Base-by-base conservation (phyloP, 2,329 filamentous ascomycete species). In the Rhinocladiella mackenziei region DNA sequence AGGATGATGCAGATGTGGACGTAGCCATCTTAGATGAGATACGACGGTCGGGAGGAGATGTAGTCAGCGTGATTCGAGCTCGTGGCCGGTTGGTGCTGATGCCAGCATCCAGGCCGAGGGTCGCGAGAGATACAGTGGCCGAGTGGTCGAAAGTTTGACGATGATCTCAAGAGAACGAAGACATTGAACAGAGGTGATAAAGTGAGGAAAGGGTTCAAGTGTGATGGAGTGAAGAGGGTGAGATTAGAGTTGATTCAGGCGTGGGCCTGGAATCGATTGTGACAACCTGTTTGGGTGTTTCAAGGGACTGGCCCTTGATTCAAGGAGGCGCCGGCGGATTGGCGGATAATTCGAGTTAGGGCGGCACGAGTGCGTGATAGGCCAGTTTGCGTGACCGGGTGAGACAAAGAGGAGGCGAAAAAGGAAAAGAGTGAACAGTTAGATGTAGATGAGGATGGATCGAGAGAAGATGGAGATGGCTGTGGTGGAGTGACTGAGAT, bases 21-120 rank as follows among this genome's bases (percentile, higher is more conserved):
- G 47, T 36, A 23, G 47, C 32, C 47, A 54, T 51, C 33, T 47
- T 49, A 39, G 35, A 42, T 35, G 35, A 46, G 43, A 37, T 36
- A 36, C 42, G 36, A 43, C 30, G 13, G 36, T 11, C 18, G 33
- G 8, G 35, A 18, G 6, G 26, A 5, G 22, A 23, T 6, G 41
- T 32, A 23, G 34, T 50, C 35, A 39, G 32, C 34, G 39, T 35
- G 34, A 11, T 19, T 26, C 31, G 41, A 33, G 26, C 10, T 32
- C 25, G 18, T 15, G 26, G 29, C 20, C 14, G n/a, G 18, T 30
- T 31, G 36, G 31, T 30, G 36, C 32, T 32, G 48, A 41, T 28
- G 39, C 15, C 19, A 40, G 31, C 43, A 50, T 46, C 20, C 18
- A 44, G 37, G 14, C 25, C 18, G 30, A n/a, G n/a, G 39, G 34